Base-by-base conservation (phyloP, 192 early-diverging fungal species). In the Coemansia sp. region DNA sequence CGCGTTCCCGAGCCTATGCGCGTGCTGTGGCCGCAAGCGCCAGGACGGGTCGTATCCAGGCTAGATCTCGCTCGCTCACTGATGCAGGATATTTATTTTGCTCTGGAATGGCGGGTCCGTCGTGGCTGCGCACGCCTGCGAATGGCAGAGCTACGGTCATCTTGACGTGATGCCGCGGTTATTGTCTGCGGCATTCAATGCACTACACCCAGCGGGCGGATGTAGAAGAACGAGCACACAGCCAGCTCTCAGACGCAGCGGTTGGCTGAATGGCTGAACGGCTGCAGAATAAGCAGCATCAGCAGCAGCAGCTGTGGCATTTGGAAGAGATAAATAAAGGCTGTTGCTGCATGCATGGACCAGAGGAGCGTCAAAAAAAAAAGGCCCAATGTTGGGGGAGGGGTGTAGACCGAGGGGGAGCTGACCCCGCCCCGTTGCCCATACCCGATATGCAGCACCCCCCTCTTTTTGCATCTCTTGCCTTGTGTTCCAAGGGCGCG, bases 291-390 rank as follows among this genome's bases (percentile, higher is more conserved):
- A 16, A 16, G 39, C 9, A 42, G 39, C 9, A 42, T 10, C 39
- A 42, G 39, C 39, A 42, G 3, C 3, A 18, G 16, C 39, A 18
- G 39, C 39, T 10, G 39, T 13, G 13, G 39, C 39, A n/a, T 18
- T 42, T 18, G 16, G 39, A 42, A 42, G 39, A 42, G 14, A 42
- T 10, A 42, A 42, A 42, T 42, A 16, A 16, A 42, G 39, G 39
- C 39, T 42, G 39, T 42, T 42, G 35, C 19, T 30, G 64, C 13
- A 50, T 58, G 64, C 64, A 58, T 65, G 64, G 64, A 50, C 64
- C 56, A 65, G 64, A 65, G 64, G 30, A 54, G 32, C n/a, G 55
- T 47, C 61, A 56, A 62, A 50, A 62, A 50, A 60, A 48, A 30
- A 62, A 48, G n/a, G n/a, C n/a, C 3, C 39, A 42, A 62, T 34